Percentiles rank a stretch among this genome's conserved stretches.
Evolutionary conservation across 176 grass and related monocot species (phyloP).

Genomic region (Miscanthus lutarioriparius): DNA sequence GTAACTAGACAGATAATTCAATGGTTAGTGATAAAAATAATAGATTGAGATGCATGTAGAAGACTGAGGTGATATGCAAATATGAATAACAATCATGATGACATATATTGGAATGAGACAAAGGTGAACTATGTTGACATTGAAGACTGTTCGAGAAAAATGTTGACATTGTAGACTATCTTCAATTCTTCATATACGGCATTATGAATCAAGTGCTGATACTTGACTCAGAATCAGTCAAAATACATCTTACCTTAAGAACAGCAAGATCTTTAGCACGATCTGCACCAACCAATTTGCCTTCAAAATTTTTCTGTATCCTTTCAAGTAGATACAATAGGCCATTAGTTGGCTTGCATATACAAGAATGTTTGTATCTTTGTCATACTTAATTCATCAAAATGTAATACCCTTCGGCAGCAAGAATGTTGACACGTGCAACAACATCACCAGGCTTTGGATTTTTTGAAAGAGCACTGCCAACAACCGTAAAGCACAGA

Average conservation of each 20-base stretch:
- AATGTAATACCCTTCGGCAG: slow-evolving; percentile 69
- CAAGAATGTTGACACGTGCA: slow-evolving; percentile 94
- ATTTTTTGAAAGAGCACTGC: slow-evolving; percentile 90
- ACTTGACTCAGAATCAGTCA: slow-evolving; percentile 3
- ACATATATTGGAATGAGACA: slow-evolving; percentile 2
- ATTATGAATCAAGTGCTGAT: not conserved
- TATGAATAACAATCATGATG: slow-evolving; percentile 5
- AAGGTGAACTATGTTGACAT: not conserved
- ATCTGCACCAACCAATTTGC: slow-evolving; percentile 89
- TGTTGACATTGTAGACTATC: not conserved
- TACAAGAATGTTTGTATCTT: slow-evolving; percentile 25
- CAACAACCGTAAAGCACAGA: slow-evolving; percentile 55
- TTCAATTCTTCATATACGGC: not conserved
- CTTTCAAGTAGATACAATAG: slow-evolving; percentile 45
- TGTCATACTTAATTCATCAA: not conserved
- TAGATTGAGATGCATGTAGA: not conserved
- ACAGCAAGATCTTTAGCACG: slow-evolving; percentile 90
- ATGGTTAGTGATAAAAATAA: not conserved
- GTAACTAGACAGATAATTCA: not conserved
- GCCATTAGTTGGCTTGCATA: slow-evolving; percentile 26
- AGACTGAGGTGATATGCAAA: not conserved
- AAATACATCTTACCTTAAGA: slow-evolving; percentile 56
- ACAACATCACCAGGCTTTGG: slow-evolving; percentile 78
- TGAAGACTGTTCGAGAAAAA: not conserved
- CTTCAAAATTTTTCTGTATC: slow-evolving; percentile 96